Evolutionary conservation across 148 eudicot genomes (phyloP).

Genomic region (Dianthus caryophyllus): DNA sequence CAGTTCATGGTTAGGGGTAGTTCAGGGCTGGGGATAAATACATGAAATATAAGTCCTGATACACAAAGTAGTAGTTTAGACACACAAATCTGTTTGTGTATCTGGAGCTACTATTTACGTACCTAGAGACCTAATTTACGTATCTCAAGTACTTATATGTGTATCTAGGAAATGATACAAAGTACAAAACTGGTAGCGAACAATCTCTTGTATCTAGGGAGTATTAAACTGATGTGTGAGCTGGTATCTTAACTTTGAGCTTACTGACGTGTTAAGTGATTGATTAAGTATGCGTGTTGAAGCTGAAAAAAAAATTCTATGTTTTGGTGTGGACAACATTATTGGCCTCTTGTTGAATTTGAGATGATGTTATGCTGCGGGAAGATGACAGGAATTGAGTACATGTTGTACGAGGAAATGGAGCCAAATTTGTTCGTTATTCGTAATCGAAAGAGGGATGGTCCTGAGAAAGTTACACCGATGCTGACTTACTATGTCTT

Average conservation of each 20-base stretch:
- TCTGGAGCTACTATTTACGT: too few relatives aligned
- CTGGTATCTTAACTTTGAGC: background rate
- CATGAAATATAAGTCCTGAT: too few relatives aligned
- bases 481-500: constrained; percentile 86
- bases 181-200: too few relatives aligned
- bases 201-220: background rate
- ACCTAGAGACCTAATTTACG: too few relatives aligned
- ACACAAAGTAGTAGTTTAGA: too few relatives aligned
- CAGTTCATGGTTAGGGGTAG: too few relatives aligned
- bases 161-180: too few relatives aligned
- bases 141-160: too few relatives aligned
- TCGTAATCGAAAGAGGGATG: constrained; percentile 88
- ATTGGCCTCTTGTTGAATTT: background rate
- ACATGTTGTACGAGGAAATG: constrained; percentile 66
- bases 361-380: too few relatives aligned
- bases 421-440: constrained; percentile 89
- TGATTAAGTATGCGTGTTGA: background rate
- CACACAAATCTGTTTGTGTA: too few relatives aligned
- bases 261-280: background rate
- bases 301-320: background rate
- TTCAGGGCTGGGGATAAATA: too few relatives aligned
- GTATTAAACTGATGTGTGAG: background rate
- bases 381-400: constrained; percentile 86
- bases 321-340: background rate
- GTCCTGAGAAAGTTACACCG: constrained; percentile 86